Evolutionary conservation across 1,284 basidiomycete genomes (phyloP).

Genomic region (Pisolithus thermaeus): DNA sequence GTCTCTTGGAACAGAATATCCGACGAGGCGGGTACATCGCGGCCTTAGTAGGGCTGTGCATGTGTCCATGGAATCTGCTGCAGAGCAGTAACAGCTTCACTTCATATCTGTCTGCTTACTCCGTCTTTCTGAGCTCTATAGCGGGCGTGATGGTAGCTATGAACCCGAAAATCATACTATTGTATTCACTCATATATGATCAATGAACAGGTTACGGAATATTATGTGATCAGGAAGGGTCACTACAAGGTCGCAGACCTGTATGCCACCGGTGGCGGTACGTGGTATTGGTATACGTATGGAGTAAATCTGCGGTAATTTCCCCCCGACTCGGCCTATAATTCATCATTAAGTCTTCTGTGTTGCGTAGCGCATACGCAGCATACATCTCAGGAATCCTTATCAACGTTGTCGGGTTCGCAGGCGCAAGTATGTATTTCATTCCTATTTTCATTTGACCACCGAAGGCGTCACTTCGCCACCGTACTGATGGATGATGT

Average conservation of each 20-base stretch:
- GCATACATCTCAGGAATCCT: constrained; percentile 74
- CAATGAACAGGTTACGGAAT: constrained; percentile 60
- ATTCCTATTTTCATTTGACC: constrained; percentile 16
- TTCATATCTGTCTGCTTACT: constrained; percentile 80
- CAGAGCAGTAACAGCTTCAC: constrained; percentile 74
- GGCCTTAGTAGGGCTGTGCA: constrained; percentile 68
- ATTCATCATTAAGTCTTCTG: neutral
- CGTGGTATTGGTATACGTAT: constrained; percentile 74
- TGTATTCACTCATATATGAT: neutral
- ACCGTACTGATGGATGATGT: constrained; percentile 10
- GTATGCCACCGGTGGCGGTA: constrained; percentile 51
- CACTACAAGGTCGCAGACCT: constrained; percentile 70
- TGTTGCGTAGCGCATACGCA: constrained; percentile 51
- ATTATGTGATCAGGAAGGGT: constrained; percentile 73
- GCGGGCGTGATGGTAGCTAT: constrained; percentile 67
- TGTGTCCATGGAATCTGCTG: constrained; percentile 79
- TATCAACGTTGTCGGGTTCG: constrained; percentile 77
- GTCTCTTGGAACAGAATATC: constrained; percentile 51
- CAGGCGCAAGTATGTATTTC: constrained; percentile 48
- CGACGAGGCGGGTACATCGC: constrained; percentile 79
- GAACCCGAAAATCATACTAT: neutral
- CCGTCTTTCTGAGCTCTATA: constrained; percentile 78
- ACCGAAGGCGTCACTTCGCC: no score
- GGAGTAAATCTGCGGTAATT: constrained; percentile 67
- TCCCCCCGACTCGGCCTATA: neutral